Base-by-base conservation (phyloP, 2,329 filamentous ascomycete genomes). In the Sclerotinia nivalis region DNA sequence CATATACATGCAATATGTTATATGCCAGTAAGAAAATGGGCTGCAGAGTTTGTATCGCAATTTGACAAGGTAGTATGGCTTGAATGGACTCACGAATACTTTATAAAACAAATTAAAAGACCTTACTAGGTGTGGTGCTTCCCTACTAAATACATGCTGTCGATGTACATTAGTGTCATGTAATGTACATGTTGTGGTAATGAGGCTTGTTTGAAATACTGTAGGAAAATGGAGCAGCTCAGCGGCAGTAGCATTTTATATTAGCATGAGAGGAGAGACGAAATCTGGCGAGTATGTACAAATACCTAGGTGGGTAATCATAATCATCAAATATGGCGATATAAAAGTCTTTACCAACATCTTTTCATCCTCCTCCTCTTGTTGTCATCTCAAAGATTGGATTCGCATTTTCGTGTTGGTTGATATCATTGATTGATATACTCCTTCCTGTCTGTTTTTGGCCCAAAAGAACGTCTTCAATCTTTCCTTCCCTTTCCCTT, bases 151-250 rank as follows among this genome's bases (percentile, higher is more conserved):
- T 49, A 37, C n/a, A 34, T 62, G 28, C 28, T 62, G 45, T 50
- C 25, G 43, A 50, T 37, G 60, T 62, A 62, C 45, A 62, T 50
- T 49, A 62, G 60, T 62, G 28, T n/a, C 60, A 62, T 62, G 60
- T 62, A 25, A 62, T 50, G 45, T 62, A 50, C 20, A 62, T 62
- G 60, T 25, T 62, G 60, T 62, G 60, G 28, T 25, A 37, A 31
- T 37, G 31, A 50, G 60, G 60, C 31, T 37, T 62, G 45, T 50
- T 62, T 62, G 28, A 50, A 47, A 47, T 25, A 18, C 28, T 37
- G 60, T 62, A 62, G 13, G 47, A 62, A 25, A 37, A 50, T 40
- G 45, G 45, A 50, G 45, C 45, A 50, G 22, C 12, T 62, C 31
- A 62, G 15, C 31, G 22, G 45, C 12, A 47, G 59, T 7, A 49